phyloP scores from a whole-genome alignment of 1,139 yeast genomes.

The Pneumocystis jirovecii region DNA sequence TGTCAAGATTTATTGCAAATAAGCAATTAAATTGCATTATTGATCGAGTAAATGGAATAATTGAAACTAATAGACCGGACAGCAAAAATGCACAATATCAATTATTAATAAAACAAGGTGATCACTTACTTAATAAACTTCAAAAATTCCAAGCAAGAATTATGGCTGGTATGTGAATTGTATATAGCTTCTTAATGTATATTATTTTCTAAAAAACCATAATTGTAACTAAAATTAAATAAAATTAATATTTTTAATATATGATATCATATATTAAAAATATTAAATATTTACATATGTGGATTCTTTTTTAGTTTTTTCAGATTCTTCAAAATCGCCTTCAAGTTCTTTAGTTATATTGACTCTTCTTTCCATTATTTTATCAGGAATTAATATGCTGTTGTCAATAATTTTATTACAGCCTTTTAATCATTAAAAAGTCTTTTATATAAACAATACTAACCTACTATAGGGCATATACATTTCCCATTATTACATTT shows the following conservation, averaged over 20 bases:
- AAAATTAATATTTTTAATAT: neutral
- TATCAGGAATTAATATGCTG: neutral
- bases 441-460: neutral
- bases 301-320: neutral
- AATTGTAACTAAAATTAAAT: neutral
- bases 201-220: neutral
- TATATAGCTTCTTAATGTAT: neutral
- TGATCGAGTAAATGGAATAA: slow-evolving; percentile 88
- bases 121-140: slow-evolving; percentile 75
- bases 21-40: slow-evolving; percentile 89
- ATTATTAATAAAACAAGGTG: slow-evolving; percentile 78
- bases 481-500: neutral
- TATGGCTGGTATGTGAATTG: slow-evolving; percentile 18
- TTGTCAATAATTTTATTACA: neutral
- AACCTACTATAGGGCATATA: neutral
- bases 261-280: neutral
- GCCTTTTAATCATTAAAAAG: neutral
- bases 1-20: slow-evolving; percentile 82
- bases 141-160: slow-evolving; percentile 98
- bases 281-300: neutral
- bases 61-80: slow-evolving; percentile 92
- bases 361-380: neutral
- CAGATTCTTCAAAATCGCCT: neutral
- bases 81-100: slow-evolving; percentile 92
- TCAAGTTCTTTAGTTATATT: neutral